Base-by-base conservation (phyloP, 208 protist genomes). In the Wallacemonas rigidus region DNA sequence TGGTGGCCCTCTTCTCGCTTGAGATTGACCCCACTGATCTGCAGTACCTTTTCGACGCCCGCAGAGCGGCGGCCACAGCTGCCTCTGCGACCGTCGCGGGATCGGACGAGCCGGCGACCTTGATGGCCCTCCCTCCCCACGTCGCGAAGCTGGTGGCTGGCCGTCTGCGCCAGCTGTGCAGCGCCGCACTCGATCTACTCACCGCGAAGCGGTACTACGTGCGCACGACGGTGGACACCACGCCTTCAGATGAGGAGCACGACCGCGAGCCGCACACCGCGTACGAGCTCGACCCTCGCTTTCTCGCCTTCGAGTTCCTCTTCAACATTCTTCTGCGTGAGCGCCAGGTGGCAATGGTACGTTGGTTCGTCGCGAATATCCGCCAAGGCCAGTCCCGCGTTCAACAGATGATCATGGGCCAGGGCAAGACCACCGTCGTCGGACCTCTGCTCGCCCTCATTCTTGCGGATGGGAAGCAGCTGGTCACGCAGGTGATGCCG, bases 371-470 rank as follows among this genome's bases (percentile, higher is more conserved):
- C 55, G 76, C 64, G 36, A 86, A 92, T 74, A 76, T 92, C 45
- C 69, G 65, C 40, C 51, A 73, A n/a, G 89, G 88, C 17, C 72
- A 87, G 44, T 89, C 86, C 12, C 91, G 93, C 17, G 95, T 98
- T 60, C 91, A 97, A 81, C 94, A 98, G 80, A 95, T 98, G 92
- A 97, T 98, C 72, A 98, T 98, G 97, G 97, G 97, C 26, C 86
- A 97, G 50, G 97, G 97, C 68, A 99, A 99, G 82, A 99, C 97
- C 11, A 98, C 93, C 2, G 96, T 98, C 1, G 89, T 99, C 17
- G 90, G 81, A 0, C 97, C 97, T 5, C 72, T 99, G 65, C 86
- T 99, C 36, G 90, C 92, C 17, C 87, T 99, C 17, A 97, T 98
- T 48, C 90, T 98, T 50, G 92, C 92, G 35, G 94, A 98, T 75